Evolutionary conservation across 192 early-diverging fungal genomes (phyloP), one percentile per base, ranked within the genome.

Genomic region (Entophlyctis luteolus): DNA sequence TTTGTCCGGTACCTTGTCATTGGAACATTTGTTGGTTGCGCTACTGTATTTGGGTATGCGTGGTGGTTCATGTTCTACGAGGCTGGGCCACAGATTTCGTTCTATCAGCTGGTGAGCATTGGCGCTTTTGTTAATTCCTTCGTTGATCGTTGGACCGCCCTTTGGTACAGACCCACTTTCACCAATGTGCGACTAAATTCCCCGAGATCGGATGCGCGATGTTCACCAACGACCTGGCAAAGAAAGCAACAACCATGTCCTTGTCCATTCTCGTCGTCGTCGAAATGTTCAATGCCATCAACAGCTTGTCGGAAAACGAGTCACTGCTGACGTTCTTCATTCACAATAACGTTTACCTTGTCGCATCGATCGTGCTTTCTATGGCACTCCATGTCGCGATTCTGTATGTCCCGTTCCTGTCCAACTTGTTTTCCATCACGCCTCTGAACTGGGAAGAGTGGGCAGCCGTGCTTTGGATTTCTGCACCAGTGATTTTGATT

Each of bases 231-330:
- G 60, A 69, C 12, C 81, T 90, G 77, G 82, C 93, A 14, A 81
- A 86, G 53, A 86, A 88, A 71, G 97, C 97, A 25, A 96, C 95
- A 33, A 96, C 97, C 34, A 90, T 98, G 78, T 93, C 91, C 48
- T 81, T 99, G 53, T 94, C 93, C 27, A 91, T 99, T 65, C 74
- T 99, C 48, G 95, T 98, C 16, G 89, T 90, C 29, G 96, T 99
- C 70, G 95, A 99, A 75, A 98, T 99, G 97, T 89, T 98, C 71
- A 98, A 99, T 75, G 95, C 97, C 50, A 93, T 98, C 79, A 98
- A 98, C 59, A 55, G 70, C 48, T 80, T 98, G 52, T 93, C 91
- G 18, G 97, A 98, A 81, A 96, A 99, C 75, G 93, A 94, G 60
- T 91, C 89, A 29, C 75, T 99, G 66, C 75, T 98, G 29, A 90